phyloP scores from a whole-genome alignment of 2,329 filamentous ascomycete species.

The Orbilia oligospora region DNA sequence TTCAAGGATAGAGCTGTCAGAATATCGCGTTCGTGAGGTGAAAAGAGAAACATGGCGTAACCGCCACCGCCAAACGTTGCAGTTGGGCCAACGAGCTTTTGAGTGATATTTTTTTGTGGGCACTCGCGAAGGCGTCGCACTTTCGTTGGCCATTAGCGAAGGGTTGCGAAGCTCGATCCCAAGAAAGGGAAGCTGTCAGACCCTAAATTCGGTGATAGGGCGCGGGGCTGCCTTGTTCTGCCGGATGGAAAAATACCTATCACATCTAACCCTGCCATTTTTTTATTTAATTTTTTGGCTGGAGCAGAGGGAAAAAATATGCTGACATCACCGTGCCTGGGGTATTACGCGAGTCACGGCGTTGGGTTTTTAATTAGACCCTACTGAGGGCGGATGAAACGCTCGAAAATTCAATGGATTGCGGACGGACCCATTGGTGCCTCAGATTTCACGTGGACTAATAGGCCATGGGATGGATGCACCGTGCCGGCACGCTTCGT shows the following conservation, averaged over 20 bases:
- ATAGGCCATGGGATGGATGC: constrained; percentile 46
- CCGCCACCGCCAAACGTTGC: constrained; percentile 59
- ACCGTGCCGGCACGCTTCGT: constrained; percentile 57
- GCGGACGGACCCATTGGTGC: constrained; percentile 43
- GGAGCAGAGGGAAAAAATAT: constrained; percentile 7
- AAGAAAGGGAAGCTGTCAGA: constrained; percentile 48
- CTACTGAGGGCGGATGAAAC: constrained; percentile 37
- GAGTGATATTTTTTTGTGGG: constrained; percentile 49
- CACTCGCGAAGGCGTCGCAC: constrained; percentile 30
- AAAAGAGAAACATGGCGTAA: constrained; percentile 60
- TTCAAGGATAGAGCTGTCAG: constrained; percentile 47
- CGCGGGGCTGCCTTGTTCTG: constrained; percentile 55
- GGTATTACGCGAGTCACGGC: constrained; percentile 59
- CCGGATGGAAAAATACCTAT: constrained; percentile 28
- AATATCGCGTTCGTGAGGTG: constrained; percentile 59
- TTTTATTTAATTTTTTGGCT: constrained; percentile 41
- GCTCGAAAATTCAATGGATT: constrained; percentile 46
- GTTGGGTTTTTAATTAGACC: constrained; percentile 44
- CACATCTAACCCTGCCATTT: constrained; percentile 41
- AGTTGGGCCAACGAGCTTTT: constrained; percentile 56
- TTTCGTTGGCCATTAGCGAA: constrained; percentile 16
- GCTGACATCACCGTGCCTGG: constrained; percentile 58
- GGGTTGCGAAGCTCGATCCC: constrained; percentile 36
- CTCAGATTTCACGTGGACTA: constrained; percentile 56
- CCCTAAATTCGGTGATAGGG: constrained; percentile 53